Conservation (phyloP, 2,329 filamentous ascomycete species). For the Cyphellophora attinorum region DNA sequence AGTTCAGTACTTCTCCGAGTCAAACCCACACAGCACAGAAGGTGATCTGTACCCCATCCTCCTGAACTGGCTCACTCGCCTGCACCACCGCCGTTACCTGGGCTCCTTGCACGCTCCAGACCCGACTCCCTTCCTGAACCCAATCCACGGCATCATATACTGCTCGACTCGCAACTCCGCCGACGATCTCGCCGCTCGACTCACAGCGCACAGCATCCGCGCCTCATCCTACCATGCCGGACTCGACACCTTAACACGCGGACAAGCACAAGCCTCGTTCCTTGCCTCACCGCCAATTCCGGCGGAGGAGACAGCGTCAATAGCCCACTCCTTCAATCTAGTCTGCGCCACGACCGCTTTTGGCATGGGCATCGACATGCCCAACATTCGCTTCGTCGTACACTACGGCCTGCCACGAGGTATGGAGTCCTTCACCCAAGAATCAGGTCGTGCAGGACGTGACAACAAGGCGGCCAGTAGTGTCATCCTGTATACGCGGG, state of each 20-base stretch:
- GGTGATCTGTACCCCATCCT: conserved; percentile 64
- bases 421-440: conserved; percentile 94
- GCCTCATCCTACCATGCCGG: conserved; percentile 43
- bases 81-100: conserved; percentile 56
- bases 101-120: conserved; percentile 23
- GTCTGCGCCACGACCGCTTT: conserved; percentile 95
- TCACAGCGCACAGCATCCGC: conserved; percentile 26
- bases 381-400: conserved; percentile 86
- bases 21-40: conserved; percentile 47
- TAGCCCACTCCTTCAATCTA: conserved; percentile 63
- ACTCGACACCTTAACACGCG: conserved; percentile 63
- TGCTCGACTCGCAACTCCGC: conserved; percentile 31
- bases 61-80: conserved; percentile 62
- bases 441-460: conserved; percentile 81
- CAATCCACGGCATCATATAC: conserved; percentile 39
- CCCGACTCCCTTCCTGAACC: conserved; percentile 19
- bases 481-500: conserved; percentile 81
- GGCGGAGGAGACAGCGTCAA: conserved; percentile 10
- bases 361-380: conserved; percentile 96
- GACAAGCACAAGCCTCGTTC: conserved; percentile 37
- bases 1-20: conserved; percentile 52
- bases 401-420: conserved; percentile 92
- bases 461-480: conserved; percentile 82
- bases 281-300: conserved; percentile 13
- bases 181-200: conserved; percentile 28